These are phyloP conservation scores for Macrophomina phaseolina DNA, from an alignment of 2,329 filamentous ascomycete species.

Conservation along the genomic window DNA sequence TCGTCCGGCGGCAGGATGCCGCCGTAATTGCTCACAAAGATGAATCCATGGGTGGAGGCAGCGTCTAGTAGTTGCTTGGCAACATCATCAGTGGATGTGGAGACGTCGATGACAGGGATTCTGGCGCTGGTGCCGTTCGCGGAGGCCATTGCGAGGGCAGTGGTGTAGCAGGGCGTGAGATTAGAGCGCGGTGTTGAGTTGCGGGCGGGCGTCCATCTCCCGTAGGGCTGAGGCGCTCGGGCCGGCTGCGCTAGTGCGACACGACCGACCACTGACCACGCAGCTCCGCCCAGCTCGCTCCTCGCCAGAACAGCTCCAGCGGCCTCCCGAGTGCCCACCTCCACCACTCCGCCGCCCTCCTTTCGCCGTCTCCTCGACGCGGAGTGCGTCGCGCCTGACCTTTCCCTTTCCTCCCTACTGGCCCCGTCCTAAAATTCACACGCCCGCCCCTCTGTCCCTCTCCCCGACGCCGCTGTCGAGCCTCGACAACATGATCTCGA, in stretches of 20 bases:
- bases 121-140: constrained; percentile 11
- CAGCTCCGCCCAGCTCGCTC: constrained; percentile 21
- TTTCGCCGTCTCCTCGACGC: constrained; percentile 3
- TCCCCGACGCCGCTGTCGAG: neutral
- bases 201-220: neutral
- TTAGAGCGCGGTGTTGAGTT: constrained; percentile 19
- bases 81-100: constrained; percentile 63
- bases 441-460: constrained; percentile 20
- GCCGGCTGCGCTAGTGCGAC: neutral
- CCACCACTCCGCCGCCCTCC: constrained; percentile 14
- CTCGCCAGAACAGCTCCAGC: constrained; percentile 3
- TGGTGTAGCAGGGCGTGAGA: neutral
- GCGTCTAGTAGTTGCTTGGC: constrained; percentile 75
- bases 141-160: neutral
- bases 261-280: constrained; percentile 12
- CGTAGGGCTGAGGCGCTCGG: constrained; percentile 21
- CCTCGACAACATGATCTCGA: constrained; percentile 46
- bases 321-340: neutral
- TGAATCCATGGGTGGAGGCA: constrained; percentile 82
- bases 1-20: constrained; percentile 65
- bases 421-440: constrained; percentile 26
- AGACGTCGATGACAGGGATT: constrained; percentile 86
- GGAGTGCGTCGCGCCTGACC: constrained; percentile 24
- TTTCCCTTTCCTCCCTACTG: neutral
- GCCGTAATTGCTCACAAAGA: constrained; percentile 80